Base-by-base conservation (phyloP, 164 flowering plant species). In the Kalanchoe fedtschenkoi region DNA sequence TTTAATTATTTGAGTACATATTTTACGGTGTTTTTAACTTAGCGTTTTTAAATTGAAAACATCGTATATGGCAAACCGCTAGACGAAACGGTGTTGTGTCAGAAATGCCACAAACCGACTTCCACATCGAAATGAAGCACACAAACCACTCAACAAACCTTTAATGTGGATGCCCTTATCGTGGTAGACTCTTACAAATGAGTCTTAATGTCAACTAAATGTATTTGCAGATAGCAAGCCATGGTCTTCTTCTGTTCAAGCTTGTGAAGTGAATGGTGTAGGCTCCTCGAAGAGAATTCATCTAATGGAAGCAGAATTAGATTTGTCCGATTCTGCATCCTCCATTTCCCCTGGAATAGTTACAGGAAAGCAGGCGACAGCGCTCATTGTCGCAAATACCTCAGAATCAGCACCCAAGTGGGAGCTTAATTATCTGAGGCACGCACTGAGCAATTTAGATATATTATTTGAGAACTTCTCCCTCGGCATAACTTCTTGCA, bases 261-360 rank as follows among this genome's bases (percentile, higher is more conserved):
- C 77, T 62, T 80, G 66, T 34, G 78, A 81, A 61, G 44, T 69
- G 47, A 26, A 69, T 69, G 73, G 67, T 46, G 21, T 60, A 28
- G 71, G 46, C 67, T 69, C 62, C 62, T 65, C 64, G 43, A 72
- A 51, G 70, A 78, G 70, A 57, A 60, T 61, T 39, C 43, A 65
- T 60, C 34, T 62, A 15, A 15, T 68, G 51, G 86, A 79, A 65
- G 71, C 73, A 62, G 91, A 83, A 47, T 56, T 69, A 14, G 98
- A 89, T 34, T 78, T 85, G 44, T 83, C 78, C 35, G 97, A 93
- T 74, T 88, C 98, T 5, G 95, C 95, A 39, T 83, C 92, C 69
- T 88, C 93, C 15, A 38, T 71, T 11, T 76, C 75, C 24, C 61
- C 44, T 15, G 69, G 57, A 55, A 65, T 57, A 5, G 15, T 62